Base-by-base conservation (phyloP, 805 yeast species). In the Vanderwaltozyma yarrowii region DNA sequence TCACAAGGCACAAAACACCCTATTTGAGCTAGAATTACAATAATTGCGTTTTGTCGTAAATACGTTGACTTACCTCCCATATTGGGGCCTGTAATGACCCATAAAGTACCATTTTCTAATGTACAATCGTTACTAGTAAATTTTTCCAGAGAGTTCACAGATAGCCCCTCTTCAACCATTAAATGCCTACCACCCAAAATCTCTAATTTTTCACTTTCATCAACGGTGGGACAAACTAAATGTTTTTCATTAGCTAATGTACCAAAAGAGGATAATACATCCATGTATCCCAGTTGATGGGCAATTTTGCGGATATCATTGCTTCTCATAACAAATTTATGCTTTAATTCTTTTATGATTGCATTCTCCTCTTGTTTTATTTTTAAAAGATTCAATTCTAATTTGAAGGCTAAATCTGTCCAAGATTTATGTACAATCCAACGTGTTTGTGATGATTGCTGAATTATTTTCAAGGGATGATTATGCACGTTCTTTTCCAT, bases 1-100 rank as follows among this genome's bases (percentile, higher is more conserved):
- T 64, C 61, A 33, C 87, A 82, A 2, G 94, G 89, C 12, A 82
- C 74, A 56, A 67, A 80, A 16, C 80, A 73, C 0, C 94, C 94
- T 35, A 80, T 73, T 53, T 82, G 94, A 0, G 83, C 76, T 62
- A 82, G 60, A 19, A 82, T 76, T 2, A 72, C 76, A 32, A 80
- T 70, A 4, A 81, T 54, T 0, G 88, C 92, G 47, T 80, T 76
- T 39, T 81, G 88, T 43, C 85, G 69, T 31, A 82, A 69, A 51
- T 76, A 80, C 1, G 87, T 79, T 5, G 87, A 79, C 52, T 82
- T 82, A 7, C 92, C 92, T 6, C 89, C 89, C 89, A 81, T 81
- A 52, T 85, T 85, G 0, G 95, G 95, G 0, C 95, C 95, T 0
- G 94, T 80, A n/a, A 85, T 74, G 14, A 85, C 67, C 66, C 83